These are phyloP conservation scores for Paecilomyces sp. DNA, from an alignment of 2,329 filamentous ascomycete genomes.

Conservation along the genomic window DNA sequence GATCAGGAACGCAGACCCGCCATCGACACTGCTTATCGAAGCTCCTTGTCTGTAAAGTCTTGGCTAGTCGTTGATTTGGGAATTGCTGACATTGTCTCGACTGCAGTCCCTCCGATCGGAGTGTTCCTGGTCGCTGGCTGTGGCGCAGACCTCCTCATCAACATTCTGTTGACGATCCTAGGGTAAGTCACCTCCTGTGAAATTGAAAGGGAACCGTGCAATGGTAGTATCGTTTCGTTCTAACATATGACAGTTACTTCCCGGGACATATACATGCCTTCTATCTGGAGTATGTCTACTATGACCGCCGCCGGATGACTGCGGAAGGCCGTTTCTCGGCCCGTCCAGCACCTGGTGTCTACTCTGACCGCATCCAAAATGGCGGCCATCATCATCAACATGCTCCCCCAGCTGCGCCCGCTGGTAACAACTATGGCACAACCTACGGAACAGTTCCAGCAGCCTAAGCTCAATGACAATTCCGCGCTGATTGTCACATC, in stretches of 20 bases:
- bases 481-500: background rate
- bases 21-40: background rate
- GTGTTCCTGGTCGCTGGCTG: slow-evolving; percentile 60
- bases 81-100: background rate
- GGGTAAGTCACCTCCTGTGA: slow-evolving; percentile 38
- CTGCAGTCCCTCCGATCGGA: slow-evolving; percentile 57
- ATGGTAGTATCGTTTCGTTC: background rate
- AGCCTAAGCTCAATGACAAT: background rate
- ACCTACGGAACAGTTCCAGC: slow-evolving; percentile 15
- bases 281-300: slow-evolving; percentile 78
- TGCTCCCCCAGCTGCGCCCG: slow-evolving; percentile 1
- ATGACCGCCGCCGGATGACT: slow-evolving; percentile 49
- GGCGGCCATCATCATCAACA: slow-evolving; percentile 16
- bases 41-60: background rate
- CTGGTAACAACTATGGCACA: slow-evolving; percentile 14
- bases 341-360: slow-evolving; percentile 28
- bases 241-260: slow-evolving; percentile 48
- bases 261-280: slow-evolving; percentile 76
- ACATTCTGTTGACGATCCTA: slow-evolving; percentile 59
- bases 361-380: slow-evolving; percentile 33
- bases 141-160: slow-evolving; percentile 58
- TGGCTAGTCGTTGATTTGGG: background rate
- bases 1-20: background rate
- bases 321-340: slow-evolving; percentile 12
- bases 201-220: background rate